Conservation (phyloP, 1,284 basidiomycete genomes). For the Volvariella volvacea region DNA sequence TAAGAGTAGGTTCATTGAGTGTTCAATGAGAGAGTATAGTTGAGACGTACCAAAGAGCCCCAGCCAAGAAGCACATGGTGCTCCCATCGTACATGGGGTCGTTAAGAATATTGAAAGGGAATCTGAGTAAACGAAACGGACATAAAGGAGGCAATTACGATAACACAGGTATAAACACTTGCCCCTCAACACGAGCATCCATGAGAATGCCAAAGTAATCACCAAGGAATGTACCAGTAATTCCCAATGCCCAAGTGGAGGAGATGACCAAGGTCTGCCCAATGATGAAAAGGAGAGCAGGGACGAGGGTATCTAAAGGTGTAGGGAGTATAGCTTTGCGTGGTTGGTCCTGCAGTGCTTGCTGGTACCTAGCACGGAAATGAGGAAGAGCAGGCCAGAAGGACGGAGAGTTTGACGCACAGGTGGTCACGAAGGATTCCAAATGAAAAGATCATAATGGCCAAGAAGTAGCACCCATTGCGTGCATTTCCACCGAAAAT, state of each 20-base stretch:
- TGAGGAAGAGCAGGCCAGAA: neutral
- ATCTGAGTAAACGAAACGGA: constrained; percentile 28
- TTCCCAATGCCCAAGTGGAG: constrained; percentile 87
- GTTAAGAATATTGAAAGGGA: constrained; percentile 91
- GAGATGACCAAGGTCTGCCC: constrained; percentile 83
- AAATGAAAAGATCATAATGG: constrained; percentile 83
- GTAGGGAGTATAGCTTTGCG: constrained; percentile 46
- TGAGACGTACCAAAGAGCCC: constrained; percentile 67
- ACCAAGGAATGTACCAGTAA: constrained; percentile 93
- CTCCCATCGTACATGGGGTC: constrained; percentile 97
- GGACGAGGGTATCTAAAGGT: constrained; percentile 55
- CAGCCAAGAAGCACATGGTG: constrained; percentile 80
- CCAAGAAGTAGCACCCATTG: constrained; percentile 85
- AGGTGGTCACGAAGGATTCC: constrained; percentile 83
- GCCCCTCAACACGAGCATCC: constrained; percentile 76
- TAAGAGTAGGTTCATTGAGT: constrained; percentile 5
- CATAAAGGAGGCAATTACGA: neutral
- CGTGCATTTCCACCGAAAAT: constrained; percentile 70
- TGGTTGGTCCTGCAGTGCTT: constrained; percentile 72
- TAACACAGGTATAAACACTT: constrained; percentile 9
- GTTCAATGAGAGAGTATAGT: neutral
- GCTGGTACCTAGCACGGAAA: constrained; percentile 50
- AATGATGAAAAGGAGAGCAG: constrained; percentile 55
- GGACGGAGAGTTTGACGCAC: constrained; percentile 29
- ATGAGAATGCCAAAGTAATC: constrained; percentile 99